Conservation (phyloP, 345 rosid genomes). For the Viola odorata region DNA sequence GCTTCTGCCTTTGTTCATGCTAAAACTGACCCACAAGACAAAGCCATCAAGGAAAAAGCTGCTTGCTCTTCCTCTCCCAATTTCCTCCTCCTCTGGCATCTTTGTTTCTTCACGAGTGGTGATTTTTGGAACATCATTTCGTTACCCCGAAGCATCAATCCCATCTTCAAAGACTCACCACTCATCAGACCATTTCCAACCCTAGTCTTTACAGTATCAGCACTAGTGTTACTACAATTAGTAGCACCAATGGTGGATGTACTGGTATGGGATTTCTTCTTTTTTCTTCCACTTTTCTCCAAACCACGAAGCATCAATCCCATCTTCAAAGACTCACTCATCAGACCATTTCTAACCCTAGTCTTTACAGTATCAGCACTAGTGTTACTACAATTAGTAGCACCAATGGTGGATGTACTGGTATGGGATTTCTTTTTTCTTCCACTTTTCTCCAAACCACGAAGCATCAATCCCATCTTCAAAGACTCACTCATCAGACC, state of each 20-base stretch:
- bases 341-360: background rate
- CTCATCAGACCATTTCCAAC: constrained; percentile 11
- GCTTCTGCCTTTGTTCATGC: constrained; percentile 16
- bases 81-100: constrained; percentile 55
- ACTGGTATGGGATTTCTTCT: background rate
- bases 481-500: constrained; percentile 18
- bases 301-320: constrained; percentile 29
- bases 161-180: constrained; percentile 27
- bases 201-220: background rate
- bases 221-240: background rate
- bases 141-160: constrained; percentile 31
- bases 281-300: too few relatives aligned
- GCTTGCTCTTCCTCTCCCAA: constrained; percentile 77
- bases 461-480: constrained; percentile 31
- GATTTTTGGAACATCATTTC: constrained; percentile 32
- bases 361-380: background rate
- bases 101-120: constrained; percentile 49
- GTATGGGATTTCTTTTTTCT: background rate
- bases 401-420: background rate
- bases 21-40: constrained; percentile 62
- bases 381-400: background rate
- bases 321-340: constrained; percentile 30
- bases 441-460: constrained; percentile 13
- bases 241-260: background rate
- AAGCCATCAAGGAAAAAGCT: constrained; percentile 66